phyloP scores from a whole-genome alignment of 352 stramenopile species.

The Phytophthora tentaculata region DNA sequence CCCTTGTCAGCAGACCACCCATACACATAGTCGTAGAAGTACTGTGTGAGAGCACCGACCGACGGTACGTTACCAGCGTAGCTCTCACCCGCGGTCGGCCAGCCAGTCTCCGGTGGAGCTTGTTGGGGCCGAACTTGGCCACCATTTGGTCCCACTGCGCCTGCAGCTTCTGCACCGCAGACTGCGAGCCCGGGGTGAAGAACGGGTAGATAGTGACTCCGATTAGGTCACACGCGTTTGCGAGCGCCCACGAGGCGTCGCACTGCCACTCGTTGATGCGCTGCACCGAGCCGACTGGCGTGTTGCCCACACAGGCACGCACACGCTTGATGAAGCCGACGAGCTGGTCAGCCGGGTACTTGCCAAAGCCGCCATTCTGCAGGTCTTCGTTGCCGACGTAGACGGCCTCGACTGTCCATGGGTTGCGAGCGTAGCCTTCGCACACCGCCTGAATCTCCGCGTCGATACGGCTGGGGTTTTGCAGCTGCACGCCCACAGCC shows the following conservation, averaged over 20 bases:
- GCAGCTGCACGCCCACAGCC: conserved; percentile 61
- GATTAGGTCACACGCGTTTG: conserved; percentile 6
- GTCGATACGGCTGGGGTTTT: conserved; percentile 39
- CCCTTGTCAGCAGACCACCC: conserved; percentile 26
- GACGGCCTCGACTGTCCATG: conserved; percentile 52
- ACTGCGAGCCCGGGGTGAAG: conserved; percentile 36
- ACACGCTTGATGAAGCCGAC: conserved; percentile 34
- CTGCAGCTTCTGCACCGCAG: conserved; percentile 16
- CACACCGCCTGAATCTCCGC: conserved; percentile 61
- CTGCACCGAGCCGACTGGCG: conserved; percentile 5
- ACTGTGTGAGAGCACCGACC: conserved; percentile 42
- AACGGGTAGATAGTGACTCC: conserved; percentile 61
- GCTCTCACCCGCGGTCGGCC: conserved; percentile 38
- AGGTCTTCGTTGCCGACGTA: conserved; percentile 81
- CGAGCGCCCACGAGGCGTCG: neutral
- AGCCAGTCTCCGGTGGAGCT: conserved; percentile 58
- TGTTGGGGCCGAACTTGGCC: conserved; percentile 42
- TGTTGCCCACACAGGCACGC: conserved; percentile 7
- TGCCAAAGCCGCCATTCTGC: conserved; percentile 47
- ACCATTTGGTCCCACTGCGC: conserved; percentile 52
- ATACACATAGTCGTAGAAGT: conserved; percentile 51
- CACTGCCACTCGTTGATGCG: conserved; percentile 2
- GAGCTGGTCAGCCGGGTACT: conserved; percentile 43
- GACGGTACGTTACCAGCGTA: conserved; percentile 41
- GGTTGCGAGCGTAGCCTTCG: conserved; percentile 41